A percentile compares a stretch with the other conserved stretches of the same genome.
phyloP scores from a whole-genome alignment of 768 basidiomycete species.

The Terana coerulea region DNA sequence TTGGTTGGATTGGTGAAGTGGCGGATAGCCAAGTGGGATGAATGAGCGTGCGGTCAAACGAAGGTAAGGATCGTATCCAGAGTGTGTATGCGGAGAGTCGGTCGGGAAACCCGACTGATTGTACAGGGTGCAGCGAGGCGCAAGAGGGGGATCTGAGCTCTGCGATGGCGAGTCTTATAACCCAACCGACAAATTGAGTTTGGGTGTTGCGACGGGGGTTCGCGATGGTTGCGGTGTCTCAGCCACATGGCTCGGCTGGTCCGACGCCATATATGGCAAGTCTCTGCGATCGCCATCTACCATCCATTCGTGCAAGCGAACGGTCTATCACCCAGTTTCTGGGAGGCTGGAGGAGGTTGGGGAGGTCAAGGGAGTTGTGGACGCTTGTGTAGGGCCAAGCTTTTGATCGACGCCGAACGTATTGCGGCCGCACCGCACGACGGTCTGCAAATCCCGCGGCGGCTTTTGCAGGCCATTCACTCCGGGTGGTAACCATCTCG shows the following conservation, averaged over 20 bases:
- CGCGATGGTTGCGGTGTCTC: slow-evolving; percentile 1
- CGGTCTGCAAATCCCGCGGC: too few species aligned
- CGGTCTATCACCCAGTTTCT: too few species aligned
- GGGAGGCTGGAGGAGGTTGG: too few species aligned
- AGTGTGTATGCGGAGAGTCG: neutral
- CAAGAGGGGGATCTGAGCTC: neutral
- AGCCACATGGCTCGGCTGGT: neutral
- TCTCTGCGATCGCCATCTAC: neutral
- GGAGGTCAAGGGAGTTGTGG: neutral
- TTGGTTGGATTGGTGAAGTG: neutral
- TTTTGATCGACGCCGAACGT: too few species aligned
- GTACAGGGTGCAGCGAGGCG: neutral
- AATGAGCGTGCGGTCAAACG: slow-evolving; percentile 7
- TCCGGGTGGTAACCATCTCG: too few species aligned
- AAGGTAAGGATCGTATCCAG: neutral
- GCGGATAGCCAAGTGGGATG: neutral
- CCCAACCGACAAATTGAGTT: neutral
- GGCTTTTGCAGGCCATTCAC: too few species aligned
- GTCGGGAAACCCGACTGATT: slow-evolving; percentile 1
- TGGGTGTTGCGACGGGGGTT: neutral
- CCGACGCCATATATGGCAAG: slow-evolving; percentile 1
- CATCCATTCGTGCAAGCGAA: too few species aligned
- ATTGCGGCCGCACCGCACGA: too few species aligned
- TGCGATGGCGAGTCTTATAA: neutral
- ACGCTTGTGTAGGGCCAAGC: neutral